A percentile compares a stretch with the other conserved stretches of the same genome.
Evolutionary conservation across 2,329 filamentous ascomycete species (phyloP).

Genomic region (Penicillium sp.): DNA sequence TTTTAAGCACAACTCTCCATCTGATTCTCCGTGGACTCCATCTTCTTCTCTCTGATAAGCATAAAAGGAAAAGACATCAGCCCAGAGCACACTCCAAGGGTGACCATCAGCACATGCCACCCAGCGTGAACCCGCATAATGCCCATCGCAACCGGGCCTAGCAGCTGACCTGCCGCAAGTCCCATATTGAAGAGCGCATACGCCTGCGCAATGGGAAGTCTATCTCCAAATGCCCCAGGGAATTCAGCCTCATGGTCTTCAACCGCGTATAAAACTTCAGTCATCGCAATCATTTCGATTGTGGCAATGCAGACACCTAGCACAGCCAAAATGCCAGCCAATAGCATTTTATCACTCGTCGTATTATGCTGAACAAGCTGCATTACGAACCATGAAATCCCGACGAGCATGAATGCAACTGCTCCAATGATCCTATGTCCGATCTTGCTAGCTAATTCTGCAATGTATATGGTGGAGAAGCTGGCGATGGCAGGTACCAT

Average conservation of each 20-base stretch:
- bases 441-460: slow-evolving; percentile 46
- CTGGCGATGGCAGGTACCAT: slow-evolving; percentile 39
- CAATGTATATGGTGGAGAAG: neutral
- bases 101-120: slow-evolving; percentile 16
- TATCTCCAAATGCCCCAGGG: slow-evolving; percentile 66
- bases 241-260: slow-evolving; percentile 64
- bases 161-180: slow-evolving; percentile 60
- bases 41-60: neutral
- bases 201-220: slow-evolving; percentile 62
- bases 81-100: neutral
- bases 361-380: slow-evolving; percentile 63
- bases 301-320: slow-evolving; percentile 62
- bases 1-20: no score
- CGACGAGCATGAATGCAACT: slow-evolving; percentile 55
- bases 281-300: slow-evolving; percentile 67
- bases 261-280: slow-evolving; percentile 62
- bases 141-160: slow-evolving; percentile 62
- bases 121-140: slow-evolving; percentile 25
- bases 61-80: neutral
- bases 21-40: neutral
- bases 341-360: slow-evolving; percentile 64
- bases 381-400: slow-evolving; percentile 66
- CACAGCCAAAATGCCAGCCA: slow-evolving; percentile 64
- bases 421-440: slow-evolving; percentile 66
- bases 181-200: slow-evolving; percentile 66